Conservation (phyloP, 1,284 basidiomycete genomes). For the Cutaneotrichosporon sp. region DNA sequence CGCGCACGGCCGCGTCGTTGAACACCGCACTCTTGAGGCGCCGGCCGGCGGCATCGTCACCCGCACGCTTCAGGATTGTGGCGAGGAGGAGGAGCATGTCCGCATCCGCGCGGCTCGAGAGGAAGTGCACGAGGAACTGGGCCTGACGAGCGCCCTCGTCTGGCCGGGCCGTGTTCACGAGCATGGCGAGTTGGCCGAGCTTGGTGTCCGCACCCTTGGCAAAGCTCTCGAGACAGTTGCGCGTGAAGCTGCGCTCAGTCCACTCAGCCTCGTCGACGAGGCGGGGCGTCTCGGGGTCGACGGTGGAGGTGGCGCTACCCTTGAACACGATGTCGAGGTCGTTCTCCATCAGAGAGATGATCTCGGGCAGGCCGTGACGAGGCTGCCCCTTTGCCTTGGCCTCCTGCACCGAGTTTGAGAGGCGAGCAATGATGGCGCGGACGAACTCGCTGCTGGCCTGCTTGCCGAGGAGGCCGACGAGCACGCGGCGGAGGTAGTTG, state of each 20-base stretch:
- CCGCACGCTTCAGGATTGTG: neutral
- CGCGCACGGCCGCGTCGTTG: conserved; percentile 21
- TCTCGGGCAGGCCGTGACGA: conserved; percentile 54
- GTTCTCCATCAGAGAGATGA: conserved; percentile 61
- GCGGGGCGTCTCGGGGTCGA: conserved; percentile 19
- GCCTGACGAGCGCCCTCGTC: conserved; percentile 22
- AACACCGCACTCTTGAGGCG: conserved; percentile 25
- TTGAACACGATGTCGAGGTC: conserved; percentile 59
- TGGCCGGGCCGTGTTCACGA: conserved; percentile 12
- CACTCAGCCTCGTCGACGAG: conserved; percentile 26
- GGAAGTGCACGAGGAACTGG: conserved; percentile 31
- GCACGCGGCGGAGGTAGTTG: conserved; percentile 64
- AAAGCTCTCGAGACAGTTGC: conserved; percentile 11
- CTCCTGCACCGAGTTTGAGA: conserved; percentile 31
- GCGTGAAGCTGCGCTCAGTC: conserved; percentile 16
- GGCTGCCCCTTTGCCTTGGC: conserved; percentile 42
- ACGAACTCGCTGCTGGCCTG: conserved; percentile 54
- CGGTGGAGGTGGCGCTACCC: neutral
- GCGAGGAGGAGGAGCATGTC: conserved; percentile 13
- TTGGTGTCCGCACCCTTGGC: conserved; percentile 4
- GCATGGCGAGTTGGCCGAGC: conserved; percentile 2
- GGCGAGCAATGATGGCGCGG: conserved; percentile 26
- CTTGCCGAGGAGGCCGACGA: conserved; percentile 63
- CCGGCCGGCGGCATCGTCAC: neutral
- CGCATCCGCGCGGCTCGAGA: neutral